Evolutionary conservation across 495 filamentous ascomycete species (phyloP).

Genomic region (Pseudotulostoma volvatum): DNA sequence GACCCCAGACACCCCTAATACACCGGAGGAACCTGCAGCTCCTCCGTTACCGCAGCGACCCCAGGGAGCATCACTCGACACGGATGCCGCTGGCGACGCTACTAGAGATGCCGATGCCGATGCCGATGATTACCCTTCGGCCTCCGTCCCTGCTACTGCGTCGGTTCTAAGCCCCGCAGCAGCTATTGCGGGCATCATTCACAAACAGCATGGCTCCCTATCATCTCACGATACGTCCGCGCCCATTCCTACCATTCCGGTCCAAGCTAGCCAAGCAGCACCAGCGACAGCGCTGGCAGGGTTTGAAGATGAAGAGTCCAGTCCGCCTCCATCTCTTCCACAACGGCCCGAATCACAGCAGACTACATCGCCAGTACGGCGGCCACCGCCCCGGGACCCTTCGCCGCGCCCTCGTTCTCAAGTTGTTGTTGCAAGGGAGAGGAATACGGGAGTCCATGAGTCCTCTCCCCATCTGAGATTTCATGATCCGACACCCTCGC

Average conservation of each 20-base stretch:
- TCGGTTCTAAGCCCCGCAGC: conserved; percentile 47
- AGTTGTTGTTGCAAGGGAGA: conserved; percentile 8
- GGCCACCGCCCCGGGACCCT: conserved; percentile 14
- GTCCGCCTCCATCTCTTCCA: conserved; percentile 50
- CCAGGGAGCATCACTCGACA: neutral
- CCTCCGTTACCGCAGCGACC: conserved; percentile 9
- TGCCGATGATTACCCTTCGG: conserved; percentile 5
- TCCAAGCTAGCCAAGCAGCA: conserved; percentile 25
- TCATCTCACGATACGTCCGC: conserved; percentile 11
- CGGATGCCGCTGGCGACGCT: conserved; percentile 10
- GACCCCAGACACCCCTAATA: conserved; percentile 4
- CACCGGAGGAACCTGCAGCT: conserved; percentile 5
- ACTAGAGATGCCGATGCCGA: conserved; percentile 10
- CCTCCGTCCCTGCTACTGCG: conserved; percentile 15
- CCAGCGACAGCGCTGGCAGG: too few species aligned
- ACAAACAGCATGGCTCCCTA: conserved; percentile 30
- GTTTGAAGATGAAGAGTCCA: conserved; percentile 38
- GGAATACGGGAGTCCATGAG: conserved; percentile 28
- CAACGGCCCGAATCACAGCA: conserved; percentile 47
- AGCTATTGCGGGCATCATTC: conserved; percentile 55
- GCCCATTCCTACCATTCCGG: conserved; percentile 24
- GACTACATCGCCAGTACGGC: conserved; percentile 33
- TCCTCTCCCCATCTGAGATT: conserved; percentile 45
- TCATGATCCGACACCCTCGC: conserved; percentile 20
- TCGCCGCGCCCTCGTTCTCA: conserved; percentile 15